phyloP scores from a whole-genome alignment of 176 grass and related monocot species.

The Eleusine indica region DNA sequence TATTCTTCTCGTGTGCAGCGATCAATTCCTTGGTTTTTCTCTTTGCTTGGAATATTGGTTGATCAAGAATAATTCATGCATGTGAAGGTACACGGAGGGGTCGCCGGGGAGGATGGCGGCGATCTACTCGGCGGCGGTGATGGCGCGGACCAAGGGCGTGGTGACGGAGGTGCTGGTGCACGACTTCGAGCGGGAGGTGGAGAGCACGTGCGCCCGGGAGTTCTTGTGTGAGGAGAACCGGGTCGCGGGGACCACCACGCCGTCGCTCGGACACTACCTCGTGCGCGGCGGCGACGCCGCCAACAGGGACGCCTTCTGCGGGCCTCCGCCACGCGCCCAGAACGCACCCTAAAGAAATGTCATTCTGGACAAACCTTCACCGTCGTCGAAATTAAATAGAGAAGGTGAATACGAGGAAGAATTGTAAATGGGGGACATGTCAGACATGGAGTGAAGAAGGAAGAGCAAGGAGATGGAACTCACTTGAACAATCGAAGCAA shows the following conservation, averaged over 20 bases:
- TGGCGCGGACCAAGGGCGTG: conserved; percentile 59
- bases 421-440: too few relatives aligned
- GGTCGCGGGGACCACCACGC: conserved; percentile 35
- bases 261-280: conserved; percentile 67
- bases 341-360: background rate
- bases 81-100: conserved; percentile 38
- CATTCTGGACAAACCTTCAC: background rate
- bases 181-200: conserved; percentile 78
- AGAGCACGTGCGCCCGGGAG: conserved; percentile 57
- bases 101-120: conserved; percentile 85
- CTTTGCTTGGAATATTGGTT: background rate
- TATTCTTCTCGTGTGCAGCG: too few relatives aligned
- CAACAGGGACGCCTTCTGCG: conserved; percentile 63
- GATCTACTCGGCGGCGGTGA: conserved; percentile 79
- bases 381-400: background rate
- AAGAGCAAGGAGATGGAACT: background rate
- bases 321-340: conserved; percentile 1
- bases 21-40: background rate
- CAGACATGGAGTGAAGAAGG: background rate
- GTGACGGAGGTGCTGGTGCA: conserved; percentile 84
- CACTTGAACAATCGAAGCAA: background rate
- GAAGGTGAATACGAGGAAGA: background rate
- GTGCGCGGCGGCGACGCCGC: conserved; percentile 47
- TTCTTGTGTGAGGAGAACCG: conserved; percentile 81
- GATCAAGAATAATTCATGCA: background rate